Evolutionary conservation across 2,329 filamentous ascomycete species (phyloP).

Genomic region (Clonostachys rhizophaga): DNA sequence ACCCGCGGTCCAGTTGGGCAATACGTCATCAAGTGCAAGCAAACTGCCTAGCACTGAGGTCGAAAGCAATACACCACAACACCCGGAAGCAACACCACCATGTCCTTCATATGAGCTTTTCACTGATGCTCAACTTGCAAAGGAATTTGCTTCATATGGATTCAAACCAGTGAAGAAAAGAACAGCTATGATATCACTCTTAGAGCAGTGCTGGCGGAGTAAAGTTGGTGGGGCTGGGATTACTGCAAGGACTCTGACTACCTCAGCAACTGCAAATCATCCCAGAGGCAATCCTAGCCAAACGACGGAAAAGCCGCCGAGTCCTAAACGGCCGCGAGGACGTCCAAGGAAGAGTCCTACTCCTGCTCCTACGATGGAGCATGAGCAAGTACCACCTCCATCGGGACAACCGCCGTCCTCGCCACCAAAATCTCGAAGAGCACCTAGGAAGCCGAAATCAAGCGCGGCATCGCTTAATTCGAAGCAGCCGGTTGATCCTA

Average conservation of each 20-base stretch:
- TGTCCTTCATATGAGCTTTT: conserved; percentile 55
- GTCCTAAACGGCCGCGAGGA: conserved; percentile 30
- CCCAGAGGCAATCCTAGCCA: conserved; percentile 22
- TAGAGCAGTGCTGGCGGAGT: conserved; percentile 68
- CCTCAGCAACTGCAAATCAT: conserved; percentile 16
- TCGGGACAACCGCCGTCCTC: background rate
- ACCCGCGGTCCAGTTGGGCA: no score
- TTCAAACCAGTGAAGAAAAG: conserved; percentile 70
- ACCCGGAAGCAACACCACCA: background rate
- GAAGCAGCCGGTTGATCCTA: no score
- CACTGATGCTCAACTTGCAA: conserved; percentile 58
- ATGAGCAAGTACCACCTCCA: conserved; percentile 3
- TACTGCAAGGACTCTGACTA: conserved; percentile 10
- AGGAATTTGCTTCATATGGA: conserved; percentile 58
- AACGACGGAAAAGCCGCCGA: conserved; percentile 23
- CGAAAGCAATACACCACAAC: background rate
- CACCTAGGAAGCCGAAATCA: no score
- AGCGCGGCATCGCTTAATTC: no score
- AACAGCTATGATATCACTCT: conserved; percentile 62
- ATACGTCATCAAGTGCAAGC: no score
- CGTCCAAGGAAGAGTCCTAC: conserved; percentile 30
- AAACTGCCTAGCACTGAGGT: no score
- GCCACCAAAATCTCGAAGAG: no score
- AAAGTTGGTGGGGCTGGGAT: conserved; percentile 29
- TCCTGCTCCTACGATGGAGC: conserved; percentile 3